Percentiles rank a stretch among this genome's conserved stretches.
Conservation (phyloP, 2,329 filamentous ascomycete genomes). For the Fusarium sp. region DNA sequence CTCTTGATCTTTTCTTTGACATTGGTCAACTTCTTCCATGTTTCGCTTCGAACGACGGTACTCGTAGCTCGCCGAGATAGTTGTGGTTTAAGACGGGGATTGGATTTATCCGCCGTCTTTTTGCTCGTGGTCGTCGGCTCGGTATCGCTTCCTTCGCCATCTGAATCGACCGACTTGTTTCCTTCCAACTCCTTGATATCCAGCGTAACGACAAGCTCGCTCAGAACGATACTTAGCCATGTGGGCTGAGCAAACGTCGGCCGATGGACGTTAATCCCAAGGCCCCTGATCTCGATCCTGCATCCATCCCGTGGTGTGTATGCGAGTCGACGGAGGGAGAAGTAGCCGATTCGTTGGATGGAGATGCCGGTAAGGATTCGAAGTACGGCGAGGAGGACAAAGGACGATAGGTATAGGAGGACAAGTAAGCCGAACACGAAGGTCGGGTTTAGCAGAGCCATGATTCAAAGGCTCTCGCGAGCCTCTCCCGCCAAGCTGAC, state of each 20-base stretch:
- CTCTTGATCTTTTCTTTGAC: constrained; percentile 88
- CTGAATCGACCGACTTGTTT: constrained; percentile 51
- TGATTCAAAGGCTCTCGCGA: constrained; percentile 49
- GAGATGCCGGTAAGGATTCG: constrained; percentile 94
- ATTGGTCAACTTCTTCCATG: constrained; percentile 83
- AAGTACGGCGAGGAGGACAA: constrained; percentile 91
- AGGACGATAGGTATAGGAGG: constrained; percentile 89
- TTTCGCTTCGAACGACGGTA: constrained; percentile 68
- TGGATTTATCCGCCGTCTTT: constrained; percentile 40
- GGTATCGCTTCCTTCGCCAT: constrained; percentile 45
- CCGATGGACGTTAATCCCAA: constrained; percentile 89
- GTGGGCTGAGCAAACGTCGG: constrained; percentile 98
- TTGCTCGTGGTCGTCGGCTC: constrained; percentile 43
- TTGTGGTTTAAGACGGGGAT: constrained; percentile 35
- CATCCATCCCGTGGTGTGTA: constrained; percentile 92
- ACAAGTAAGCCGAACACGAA: constrained; percentile 89
- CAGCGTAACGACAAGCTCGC: constrained; percentile 85
- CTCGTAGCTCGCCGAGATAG: constrained; percentile 26
- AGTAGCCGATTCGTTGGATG: constrained; percentile 93
- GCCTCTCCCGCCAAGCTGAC: constrained; percentile 43
- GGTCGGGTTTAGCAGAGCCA: constrained; percentile 78
- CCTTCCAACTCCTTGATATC: constrained; percentile 77
- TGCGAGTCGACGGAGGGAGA: constrained; percentile 89
- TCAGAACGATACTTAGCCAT: constrained; percentile 91
- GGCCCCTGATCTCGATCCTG: constrained; percentile 87